Evolutionary conservation across 345 rosid genomes (phyloP).

Genomic region (Populus tremula): DNA sequence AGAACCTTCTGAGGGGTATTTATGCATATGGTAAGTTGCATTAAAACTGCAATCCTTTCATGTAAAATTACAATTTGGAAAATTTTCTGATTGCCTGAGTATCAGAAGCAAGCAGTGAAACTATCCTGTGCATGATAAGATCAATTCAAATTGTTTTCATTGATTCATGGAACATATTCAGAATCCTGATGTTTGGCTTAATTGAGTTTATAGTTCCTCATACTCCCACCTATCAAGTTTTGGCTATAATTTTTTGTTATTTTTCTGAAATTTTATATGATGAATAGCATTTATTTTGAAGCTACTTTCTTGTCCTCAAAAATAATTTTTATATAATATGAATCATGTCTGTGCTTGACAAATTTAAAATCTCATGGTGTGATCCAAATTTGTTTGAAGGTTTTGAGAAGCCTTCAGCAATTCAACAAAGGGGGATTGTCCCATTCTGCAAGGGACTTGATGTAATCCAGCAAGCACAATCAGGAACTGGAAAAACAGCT

Average conservation of each 20-base stretch:
- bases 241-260: neutral
- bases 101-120: too few relatives aligned
- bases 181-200: neutral
- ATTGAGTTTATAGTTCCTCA: neutral
- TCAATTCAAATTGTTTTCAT: neutral
- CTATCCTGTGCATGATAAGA: neutral
- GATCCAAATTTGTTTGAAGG: conserved; percentile 5
- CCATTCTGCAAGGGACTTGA: conserved; percentile 30
- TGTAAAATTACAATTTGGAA: neutral
- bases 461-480: conserved; percentile 30
- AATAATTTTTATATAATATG: too few relatives aligned
- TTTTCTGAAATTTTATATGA: neutral
- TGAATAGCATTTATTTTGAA: neutral
- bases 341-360: neutral
- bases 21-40: conserved; percentile 71
- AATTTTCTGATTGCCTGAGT: neutral
- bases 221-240: neutral
- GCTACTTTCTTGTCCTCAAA: neutral
- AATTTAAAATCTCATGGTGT: neutral
- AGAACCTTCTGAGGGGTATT: conserved; percentile 79
- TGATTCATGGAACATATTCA: neutral
- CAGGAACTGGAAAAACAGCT: conserved; percentile 29
- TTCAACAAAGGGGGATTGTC: conserved; percentile 30
- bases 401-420: conserved; percentile 36
- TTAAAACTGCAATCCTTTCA: neutral